Conservation (phyloP, 164 flowering plant species). For the Chimonanthus salicifolius region DNA sequence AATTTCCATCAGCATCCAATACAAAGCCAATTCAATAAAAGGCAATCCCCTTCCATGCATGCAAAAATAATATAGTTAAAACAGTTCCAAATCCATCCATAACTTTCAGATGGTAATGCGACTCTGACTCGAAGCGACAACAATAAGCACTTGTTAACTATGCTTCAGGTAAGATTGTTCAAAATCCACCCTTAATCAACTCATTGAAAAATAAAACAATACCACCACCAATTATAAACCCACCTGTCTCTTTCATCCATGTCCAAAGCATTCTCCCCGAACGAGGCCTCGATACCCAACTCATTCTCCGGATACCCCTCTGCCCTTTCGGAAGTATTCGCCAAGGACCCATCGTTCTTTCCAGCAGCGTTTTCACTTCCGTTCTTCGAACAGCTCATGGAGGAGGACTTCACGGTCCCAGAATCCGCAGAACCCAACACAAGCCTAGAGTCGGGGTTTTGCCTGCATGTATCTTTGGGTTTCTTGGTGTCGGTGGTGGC, state of each 20-base stretch:
- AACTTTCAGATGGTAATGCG: no score
- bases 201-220: no score
- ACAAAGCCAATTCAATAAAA: no score
- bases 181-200: neutral
- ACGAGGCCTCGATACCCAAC: slow-evolving; percentile 41
- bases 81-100: no score
- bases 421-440: slow-evolving; percentile 21
- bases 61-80: no score
- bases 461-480: slow-evolving; percentile 6
- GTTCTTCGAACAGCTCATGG: slow-evolving; percentile 6
- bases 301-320: slow-evolving; percentile 16
- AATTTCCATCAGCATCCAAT: neutral
- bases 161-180: neutral
- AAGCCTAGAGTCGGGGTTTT: slow-evolving; percentile 19
- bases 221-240: neutral
- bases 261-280: slow-evolving; percentile 62
- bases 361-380: neutral
- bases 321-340: neutral
- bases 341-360: neutral
- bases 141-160: neutral
- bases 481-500: slow-evolving; percentile 4
- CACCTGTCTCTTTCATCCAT: slow-evolving; percentile 64
- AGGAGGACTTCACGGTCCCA: slow-evolving; percentile 21
- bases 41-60: no score
- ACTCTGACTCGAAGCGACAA: no score